These are phyloP conservation scores for Grigorovia yakushimaensis DNA, from an alignment of 805 yeast species.

Conservation along the genomic window DNA sequence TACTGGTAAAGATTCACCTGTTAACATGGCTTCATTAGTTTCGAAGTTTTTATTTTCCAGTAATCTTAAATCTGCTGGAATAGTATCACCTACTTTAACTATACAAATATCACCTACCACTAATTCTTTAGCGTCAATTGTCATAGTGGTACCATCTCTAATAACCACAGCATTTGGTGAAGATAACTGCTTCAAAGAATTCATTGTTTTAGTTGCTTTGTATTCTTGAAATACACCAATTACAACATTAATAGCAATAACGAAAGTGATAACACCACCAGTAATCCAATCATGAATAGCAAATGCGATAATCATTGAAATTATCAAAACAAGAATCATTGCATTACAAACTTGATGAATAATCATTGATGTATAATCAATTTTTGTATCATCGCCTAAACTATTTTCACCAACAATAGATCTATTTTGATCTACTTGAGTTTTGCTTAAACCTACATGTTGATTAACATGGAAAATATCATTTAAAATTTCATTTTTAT, in stretches of 20 bases:
- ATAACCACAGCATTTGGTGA: constrained; percentile 91
- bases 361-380: constrained; percentile 55
- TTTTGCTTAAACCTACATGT: constrained; percentile 51
- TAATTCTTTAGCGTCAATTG: constrained; percentile 68
- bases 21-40: constrained; percentile 86
- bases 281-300: constrained; percentile 92
- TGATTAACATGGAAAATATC: constrained; percentile 39
- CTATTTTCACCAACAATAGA: constrained; percentile 72
- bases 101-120: constrained; percentile 95
- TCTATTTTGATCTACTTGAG: constrained; percentile 60
- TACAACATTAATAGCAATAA: constrained; percentile 81
- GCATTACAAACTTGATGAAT: constrained; percentile 87
- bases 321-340: constrained; percentile 74
- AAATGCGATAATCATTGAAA: constrained; percentile 78
- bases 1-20: constrained; percentile 91
- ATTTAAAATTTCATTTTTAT: constrained; percentile 50
- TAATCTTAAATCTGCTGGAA: constrained; percentile 90
- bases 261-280: constrained; percentile 83
- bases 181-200: constrained; percentile 82
- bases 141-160: constrained; percentile 62
- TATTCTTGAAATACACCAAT: constrained; percentile 97
- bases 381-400: constrained; percentile 69
- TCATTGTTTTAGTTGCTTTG: constrained; percentile 86
- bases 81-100: constrained; percentile 85
- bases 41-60: constrained; percentile 65